Evolutionary conservation across 2,329 filamentous ascomycete species (phyloP).

Genomic region (Coniochaeta pulveracea): DNA sequence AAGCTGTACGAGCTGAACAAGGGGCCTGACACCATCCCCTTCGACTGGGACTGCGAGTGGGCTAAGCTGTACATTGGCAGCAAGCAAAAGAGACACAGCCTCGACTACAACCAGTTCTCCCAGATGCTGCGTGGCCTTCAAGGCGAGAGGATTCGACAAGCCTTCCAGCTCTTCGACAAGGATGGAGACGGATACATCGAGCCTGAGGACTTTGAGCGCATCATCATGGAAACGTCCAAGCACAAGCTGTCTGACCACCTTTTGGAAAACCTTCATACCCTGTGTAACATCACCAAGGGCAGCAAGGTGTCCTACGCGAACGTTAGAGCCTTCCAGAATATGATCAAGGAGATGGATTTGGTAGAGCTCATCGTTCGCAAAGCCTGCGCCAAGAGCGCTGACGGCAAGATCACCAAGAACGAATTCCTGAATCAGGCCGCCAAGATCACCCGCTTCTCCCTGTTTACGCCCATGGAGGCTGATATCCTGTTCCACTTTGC

Average conservation of each 20-base stretch:
- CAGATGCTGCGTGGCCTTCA: constrained; percentile 96
- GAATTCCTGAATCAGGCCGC: constrained; percentile 95
- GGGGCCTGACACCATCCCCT: constrained; percentile 73
- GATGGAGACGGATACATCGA: constrained; percentile 92
- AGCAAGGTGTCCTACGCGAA: constrained; percentile 97
- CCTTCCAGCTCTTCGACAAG: constrained; percentile 84
- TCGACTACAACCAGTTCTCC: constrained; percentile 94
- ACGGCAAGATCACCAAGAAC: constrained; percentile 86
- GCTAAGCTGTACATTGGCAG: constrained; percentile 86
- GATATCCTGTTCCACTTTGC: constrained; percentile 99
- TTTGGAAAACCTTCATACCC: constrained; percentile 76
- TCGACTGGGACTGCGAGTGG: constrained; percentile 97
- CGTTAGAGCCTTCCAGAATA: constrained; percentile 94
- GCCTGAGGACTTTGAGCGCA: constrained; percentile 90
- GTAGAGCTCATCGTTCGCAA: constrained; percentile 88
- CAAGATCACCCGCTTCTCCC: constrained; percentile 80
- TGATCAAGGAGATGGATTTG: constrained; percentile 95
- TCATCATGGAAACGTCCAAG: constrained; percentile 82
- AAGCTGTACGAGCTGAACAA: constrained; percentile 81
- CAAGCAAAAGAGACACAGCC: constrained; percentile 75
- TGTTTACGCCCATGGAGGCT: constrained; percentile 97
- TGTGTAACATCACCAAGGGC: constrained; percentile 87
- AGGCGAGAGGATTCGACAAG: constrained; percentile 90
- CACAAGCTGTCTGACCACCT: constrained; percentile 98
- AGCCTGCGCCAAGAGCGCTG: constrained; percentile 69